phyloP scores from a whole-genome alignment of 192 early-diverging fungal species.

The Umbelopsis ramanniana region DNA sequence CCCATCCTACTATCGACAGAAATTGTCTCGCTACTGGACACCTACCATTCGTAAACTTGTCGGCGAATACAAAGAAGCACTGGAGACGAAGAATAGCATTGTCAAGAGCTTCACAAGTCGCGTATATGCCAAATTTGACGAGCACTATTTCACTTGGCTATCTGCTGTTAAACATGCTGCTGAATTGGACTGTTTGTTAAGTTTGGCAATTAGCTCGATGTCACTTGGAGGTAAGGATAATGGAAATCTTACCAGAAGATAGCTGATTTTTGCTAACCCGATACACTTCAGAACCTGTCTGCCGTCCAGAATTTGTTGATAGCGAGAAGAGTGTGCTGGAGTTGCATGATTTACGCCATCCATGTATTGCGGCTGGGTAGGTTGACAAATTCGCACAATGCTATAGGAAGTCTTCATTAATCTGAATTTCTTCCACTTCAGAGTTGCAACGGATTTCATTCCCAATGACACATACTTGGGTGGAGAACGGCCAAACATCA shows the following conservation, averaged over 20 bases:
- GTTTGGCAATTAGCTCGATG: slow-evolving; percentile 68
- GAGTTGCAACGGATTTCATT: slow-evolving; percentile 76
- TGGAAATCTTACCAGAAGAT: neutral
- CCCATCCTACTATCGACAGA: slow-evolving; percentile 35
- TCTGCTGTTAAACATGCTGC: slow-evolving; percentile 73
- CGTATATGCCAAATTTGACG: slow-evolving; percentile 87
- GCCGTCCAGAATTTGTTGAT: slow-evolving; percentile 86
- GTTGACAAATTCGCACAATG: neutral
- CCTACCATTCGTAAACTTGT: slow-evolving; percentile 65
- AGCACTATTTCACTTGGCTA: slow-evolving; percentile 73
- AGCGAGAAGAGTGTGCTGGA: slow-evolving; percentile 70
- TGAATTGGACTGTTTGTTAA: slow-evolving; percentile 86
- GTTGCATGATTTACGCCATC: slow-evolving; percentile 90
- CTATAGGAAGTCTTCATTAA: neutral
- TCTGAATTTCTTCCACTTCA: neutral
- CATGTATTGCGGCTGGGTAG: slow-evolving; percentile 79
- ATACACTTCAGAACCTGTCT: slow-evolving; percentile 65
- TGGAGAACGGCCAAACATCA: slow-evolving; percentile 65
- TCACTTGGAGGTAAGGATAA: slow-evolving; percentile 64
- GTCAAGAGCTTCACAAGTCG: slow-evolving; percentile 72
- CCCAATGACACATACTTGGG: slow-evolving; percentile 94
- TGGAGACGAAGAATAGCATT: slow-evolving; percentile 79
- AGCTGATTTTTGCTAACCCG: neutral
- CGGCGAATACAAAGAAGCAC: slow-evolving; percentile 74
- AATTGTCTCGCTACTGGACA: slow-evolving; percentile 87